phyloP scores from a whole-genome alignment of 2,329 filamentous ascomycete species.

The Colletotrichum phormii region DNA sequence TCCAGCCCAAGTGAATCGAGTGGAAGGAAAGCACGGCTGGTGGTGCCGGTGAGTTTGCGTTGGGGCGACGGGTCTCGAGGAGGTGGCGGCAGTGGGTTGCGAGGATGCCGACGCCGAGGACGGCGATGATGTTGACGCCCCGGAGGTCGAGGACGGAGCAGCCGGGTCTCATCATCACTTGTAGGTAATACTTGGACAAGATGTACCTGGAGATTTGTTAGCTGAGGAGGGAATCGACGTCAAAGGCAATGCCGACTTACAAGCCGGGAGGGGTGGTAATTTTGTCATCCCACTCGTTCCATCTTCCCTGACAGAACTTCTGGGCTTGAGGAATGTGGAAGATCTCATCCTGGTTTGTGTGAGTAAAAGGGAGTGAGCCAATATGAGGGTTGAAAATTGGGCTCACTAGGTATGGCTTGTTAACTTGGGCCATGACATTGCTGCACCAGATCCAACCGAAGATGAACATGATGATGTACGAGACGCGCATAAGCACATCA shows the following conservation, averaged over 20 bases:
- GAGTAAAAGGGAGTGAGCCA: not conserved
- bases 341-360: constrained; percentile 75
- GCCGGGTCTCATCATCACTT: constrained; percentile 33
- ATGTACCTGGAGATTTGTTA: constrained; percentile 54
- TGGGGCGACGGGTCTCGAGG: constrained; percentile 55
- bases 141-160: constrained; percentile 60
- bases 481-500: constrained; percentile 31
- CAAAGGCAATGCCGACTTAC: constrained; percentile 53
- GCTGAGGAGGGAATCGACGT: not conserved
- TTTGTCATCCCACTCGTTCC: constrained; percentile 90
- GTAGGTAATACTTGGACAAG: constrained; percentile 52
- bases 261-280: constrained; percentile 96
- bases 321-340: constrained; percentile 95
- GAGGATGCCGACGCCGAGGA: constrained; percentile 55
- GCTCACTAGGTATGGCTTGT: constrained; percentile 66
- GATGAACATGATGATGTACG: constrained; percentile 41
- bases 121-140: constrained; percentile 59
- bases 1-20: constrained; percentile 74
- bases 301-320: constrained; percentile 82
- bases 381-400: no score
- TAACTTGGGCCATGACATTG: constrained; percentile 53
- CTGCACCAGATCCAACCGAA: constrained; percentile 51
- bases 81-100: constrained; percentile 64
- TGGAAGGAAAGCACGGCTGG: constrained; percentile 50
- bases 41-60: constrained; percentile 13